These are phyloP conservation scores for Amphichorda felina DNA, from an alignment of 2,329 filamentous ascomycete genomes.

Conservation along the genomic window DNA sequence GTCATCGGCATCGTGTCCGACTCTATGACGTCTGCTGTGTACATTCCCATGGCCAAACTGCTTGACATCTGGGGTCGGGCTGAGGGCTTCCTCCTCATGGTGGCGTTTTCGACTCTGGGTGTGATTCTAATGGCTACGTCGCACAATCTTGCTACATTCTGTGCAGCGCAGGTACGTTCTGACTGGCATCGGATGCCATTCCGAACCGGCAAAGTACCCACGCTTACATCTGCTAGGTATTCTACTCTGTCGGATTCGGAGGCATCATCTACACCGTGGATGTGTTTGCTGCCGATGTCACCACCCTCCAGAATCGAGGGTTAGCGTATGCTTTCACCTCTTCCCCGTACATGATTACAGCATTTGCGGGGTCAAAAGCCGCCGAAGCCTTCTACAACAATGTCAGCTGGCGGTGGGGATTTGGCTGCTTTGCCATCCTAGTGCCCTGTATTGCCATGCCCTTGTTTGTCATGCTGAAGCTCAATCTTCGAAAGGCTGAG, in stretches of 20 bases:
- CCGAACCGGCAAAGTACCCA: neutral
- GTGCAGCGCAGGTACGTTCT: slow-evolving; percentile 33
- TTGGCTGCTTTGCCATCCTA: slow-evolving; percentile 49
- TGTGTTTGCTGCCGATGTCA: slow-evolving; percentile 56
- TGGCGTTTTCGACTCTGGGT: slow-evolving; percentile 30
- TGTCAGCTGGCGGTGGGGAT: slow-evolving; percentile 28
- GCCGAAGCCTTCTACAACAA: slow-evolving; percentile 16
- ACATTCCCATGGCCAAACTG: slow-evolving; percentile 50
- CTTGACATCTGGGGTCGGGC: slow-evolving; percentile 53
- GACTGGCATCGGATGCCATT: too few relatives aligned
- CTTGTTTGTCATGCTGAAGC: slow-evolving; percentile 38
- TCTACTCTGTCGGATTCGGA: slow-evolving; percentile 48
- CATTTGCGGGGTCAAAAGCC: slow-evolving; percentile 24
- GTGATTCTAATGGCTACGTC: slow-evolving; percentile 51
- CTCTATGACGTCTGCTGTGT: slow-evolving; percentile 44
- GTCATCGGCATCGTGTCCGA: slow-evolving; percentile 40
- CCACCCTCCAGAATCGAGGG: slow-evolving; percentile 21
- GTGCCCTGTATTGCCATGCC: slow-evolving; percentile 40
- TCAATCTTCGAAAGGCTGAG: slow-evolving; percentile 44
- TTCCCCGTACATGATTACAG: slow-evolving; percentile 32
- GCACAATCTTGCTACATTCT: slow-evolving; percentile 26
- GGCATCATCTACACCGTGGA: slow-evolving; percentile 51
- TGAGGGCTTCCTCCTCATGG: slow-evolving; percentile 44
- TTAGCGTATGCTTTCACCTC: slow-evolving; percentile 25
- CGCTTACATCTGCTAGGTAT: slow-evolving; percentile 24